Percentiles rank a stretch among this genome's conserved stretches.
These are phyloP conservation scores for Russula virescens DNA, from an alignment of 768 basidiomycete species.

Conservation along the genomic window DNA sequence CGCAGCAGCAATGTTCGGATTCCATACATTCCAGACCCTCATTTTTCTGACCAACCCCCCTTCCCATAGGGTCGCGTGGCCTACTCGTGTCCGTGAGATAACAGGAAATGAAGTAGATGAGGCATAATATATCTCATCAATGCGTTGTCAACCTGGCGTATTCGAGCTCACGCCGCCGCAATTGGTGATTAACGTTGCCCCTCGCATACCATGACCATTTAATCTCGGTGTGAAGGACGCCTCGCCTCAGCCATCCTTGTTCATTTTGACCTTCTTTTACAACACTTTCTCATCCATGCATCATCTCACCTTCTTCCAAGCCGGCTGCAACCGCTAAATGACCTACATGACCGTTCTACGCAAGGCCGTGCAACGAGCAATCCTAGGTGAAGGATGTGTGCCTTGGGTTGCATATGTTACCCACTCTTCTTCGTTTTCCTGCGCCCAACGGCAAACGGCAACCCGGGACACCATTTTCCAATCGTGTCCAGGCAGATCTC, in stretches of 20 bases:
- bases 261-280: neutral
- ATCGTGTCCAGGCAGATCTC: constrained; percentile 6
- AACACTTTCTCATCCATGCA: neutral
- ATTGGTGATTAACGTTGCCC: constrained; percentile 7
- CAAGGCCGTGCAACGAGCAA: neutral
- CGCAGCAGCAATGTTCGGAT: neutral
- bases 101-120: constrained; percentile 9
- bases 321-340: neutral
- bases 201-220: neutral
- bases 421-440: neutral
- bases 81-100: constrained; percentile 11
- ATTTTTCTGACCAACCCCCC: neutral
- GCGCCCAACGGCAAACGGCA: neutral
- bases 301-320: neutral
- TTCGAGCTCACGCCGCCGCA: neutral
- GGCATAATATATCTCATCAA: neutral
- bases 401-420: neutral
- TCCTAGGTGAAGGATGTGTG: neutral
- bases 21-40: constrained; percentile 11
- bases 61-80: constrained; percentile 10
- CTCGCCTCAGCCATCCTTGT: neutral
- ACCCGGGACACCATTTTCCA: neutral
- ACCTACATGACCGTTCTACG: neutral
- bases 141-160: constrained; percentile 7
- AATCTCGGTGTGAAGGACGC: constrained; percentile 9